Conservation (phyloP, 441 rosid species). For the Bruguiera hainesii region DNA sequence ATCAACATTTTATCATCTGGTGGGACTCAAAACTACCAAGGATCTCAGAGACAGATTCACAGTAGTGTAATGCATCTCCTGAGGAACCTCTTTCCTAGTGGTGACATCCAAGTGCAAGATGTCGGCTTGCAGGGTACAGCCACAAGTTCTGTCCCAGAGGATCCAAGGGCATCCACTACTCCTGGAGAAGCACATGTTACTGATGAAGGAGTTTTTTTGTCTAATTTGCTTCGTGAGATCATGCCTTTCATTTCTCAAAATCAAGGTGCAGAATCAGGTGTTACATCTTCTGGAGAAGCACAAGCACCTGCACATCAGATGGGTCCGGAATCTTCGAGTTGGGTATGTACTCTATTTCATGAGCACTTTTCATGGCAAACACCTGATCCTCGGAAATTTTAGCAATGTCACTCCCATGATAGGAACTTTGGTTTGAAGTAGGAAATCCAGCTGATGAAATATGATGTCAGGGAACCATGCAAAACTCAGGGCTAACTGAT, state of each 20-base stretch:
- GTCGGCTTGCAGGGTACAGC: slow-evolving; percentile 29
- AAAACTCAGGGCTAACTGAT: not conserved
- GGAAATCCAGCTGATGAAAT: not conserved
- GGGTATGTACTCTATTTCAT: slow-evolving; percentile 16
- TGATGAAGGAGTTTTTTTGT: slow-evolving; percentile 58
- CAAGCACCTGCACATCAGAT: slow-evolving; percentile 16
- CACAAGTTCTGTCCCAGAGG: slow-evolving; percentile 31
- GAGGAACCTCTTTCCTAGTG: slow-evolving; percentile 53
- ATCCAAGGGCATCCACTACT: slow-evolving; percentile 25
- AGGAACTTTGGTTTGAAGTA: not conserved
- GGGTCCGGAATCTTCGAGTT: slow-evolving; percentile 31
- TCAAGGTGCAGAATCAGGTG: slow-evolving; percentile 25
- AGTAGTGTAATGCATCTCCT: slow-evolving; percentile 44
- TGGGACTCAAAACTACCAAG: slow-evolving; percentile 40
- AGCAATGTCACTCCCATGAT: not conserved
- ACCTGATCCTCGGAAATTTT: not conserved
- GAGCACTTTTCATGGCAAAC: not conserved
- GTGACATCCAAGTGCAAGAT: slow-evolving; percentile 50
- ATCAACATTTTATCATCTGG: slow-evolving; percentile 37
- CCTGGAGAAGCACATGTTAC: slow-evolving; percentile 33
- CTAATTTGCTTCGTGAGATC: slow-evolving; percentile 58
- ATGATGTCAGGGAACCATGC: not conserved
- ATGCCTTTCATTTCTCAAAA: slow-evolving; percentile 52
- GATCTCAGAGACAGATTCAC: slow-evolving; percentile 43
- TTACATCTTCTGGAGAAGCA: slow-evolving; percentile 25